Base-by-base conservation (phyloP, 2,329 filamentous ascomycete genomes). In the Fusarium equiseti region DNA sequence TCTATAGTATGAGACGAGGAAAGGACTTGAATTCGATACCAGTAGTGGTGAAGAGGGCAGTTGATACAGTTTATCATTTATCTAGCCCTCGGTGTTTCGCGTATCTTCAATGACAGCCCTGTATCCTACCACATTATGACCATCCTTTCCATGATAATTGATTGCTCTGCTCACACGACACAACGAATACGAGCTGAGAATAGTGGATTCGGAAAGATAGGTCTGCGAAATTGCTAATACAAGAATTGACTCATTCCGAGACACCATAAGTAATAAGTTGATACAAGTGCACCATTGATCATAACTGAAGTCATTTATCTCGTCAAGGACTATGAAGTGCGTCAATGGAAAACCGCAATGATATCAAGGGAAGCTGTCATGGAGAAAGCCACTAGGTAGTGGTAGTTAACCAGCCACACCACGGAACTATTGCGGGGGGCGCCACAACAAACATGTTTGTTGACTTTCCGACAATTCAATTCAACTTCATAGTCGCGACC, bases 401-500 rank as follows among this genome's bases (percentile, higher is more conserved):
- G 20, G 20, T 20, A 20, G 44, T 6, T 11, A 38, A 38, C 35
- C 11, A 64, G 68, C 68, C 58, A 68, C 67, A 68, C n/a, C n/a
- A 42, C 40, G 42, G 48, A 35, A 45, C 26, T 26, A 60, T 49
- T 66, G 52, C 42, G 59, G 68, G 66, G n/a, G 55, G 43, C 55
- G 68, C 68, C 68, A 71, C 68, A 72, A 22, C 58, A 45, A 20
- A 60, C 26, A 45, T 44, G 38, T 70, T 64, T 72, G 57, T 72
- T 72, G 61, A 72, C 69, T 72, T 72, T 64, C 52, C 9, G 35
- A 54, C 46, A 59, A 55, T 32, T 26, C 31, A 62, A 55, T 45
- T 24, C 31, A 62, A 61, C 48, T 49, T 58, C 56, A 54, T 46
- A 44, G 35, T 49, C 49, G 40, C 38, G 58, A 70, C 31, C 20